Base-by-base conservation (phyloP, 1,139 yeast genomes). In the Arxiozyma slooffiae region DNA sequence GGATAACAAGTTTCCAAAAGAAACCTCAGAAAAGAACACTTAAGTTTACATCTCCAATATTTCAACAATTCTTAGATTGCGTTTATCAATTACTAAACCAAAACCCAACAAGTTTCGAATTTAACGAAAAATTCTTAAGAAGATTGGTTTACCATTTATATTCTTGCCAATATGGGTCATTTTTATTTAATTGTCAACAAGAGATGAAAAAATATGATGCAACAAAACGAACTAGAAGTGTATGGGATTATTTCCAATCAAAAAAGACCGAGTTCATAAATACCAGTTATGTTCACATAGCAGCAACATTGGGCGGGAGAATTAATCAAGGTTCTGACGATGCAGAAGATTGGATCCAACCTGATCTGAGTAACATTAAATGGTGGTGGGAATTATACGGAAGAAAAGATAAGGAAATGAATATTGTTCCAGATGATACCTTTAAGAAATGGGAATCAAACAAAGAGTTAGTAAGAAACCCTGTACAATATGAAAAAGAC, bases 81-180 rank as follows among this genome's bases (percentile, higher is more conserved):
- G 86, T 88, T 4, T 89, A 82, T 63, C 98, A 92, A 63, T 66
- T 90, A 18, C 67, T 78, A 51, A 70, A 81, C 16, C 96, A 89
- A 63, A 76, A 79, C 56, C 95, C 96, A 0, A 63, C 70, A 0
- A 70, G 73, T 45, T 92, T 92, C 67, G 96, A 92, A 67, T 90
- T 82, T 69, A 89, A 90, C 60, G 96, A 90, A 63, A 71, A 97
- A 48, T 89, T 92, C 60, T 68, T 94, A 57, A 77, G 96, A 59
- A 71, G 97, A 48, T 70, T 92, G 49, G 75, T 88, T 38, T 92
- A 92, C 62, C 98, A 92, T 67, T 73, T 85, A 46, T 88, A 90
- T 63, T 86, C 97, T 1, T 89, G 97, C 63, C 98, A 92, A 65
- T 92, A 89, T 66, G 98, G 98, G 3, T 81, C 96, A 1, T 92